Evolutionary conservation across 306 rosid genomes (phyloP), one percentile per base, ranked within the genome.

Genomic region (Canavalia ensiformis): DNA sequence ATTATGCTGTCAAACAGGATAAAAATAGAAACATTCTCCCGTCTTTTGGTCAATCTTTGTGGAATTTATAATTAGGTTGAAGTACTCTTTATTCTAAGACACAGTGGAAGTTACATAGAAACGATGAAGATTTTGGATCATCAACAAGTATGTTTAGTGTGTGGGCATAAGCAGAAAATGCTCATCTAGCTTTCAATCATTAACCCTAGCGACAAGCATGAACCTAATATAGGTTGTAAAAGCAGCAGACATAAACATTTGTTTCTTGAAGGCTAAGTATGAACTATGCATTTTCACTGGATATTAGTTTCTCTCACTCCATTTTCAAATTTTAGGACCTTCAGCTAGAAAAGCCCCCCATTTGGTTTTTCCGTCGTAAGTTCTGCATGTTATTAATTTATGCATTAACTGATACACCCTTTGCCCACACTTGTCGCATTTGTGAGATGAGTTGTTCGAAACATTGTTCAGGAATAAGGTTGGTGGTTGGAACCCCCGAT

Each of bases 381-480:
- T 64, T 77, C 45, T 59, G 75, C 68, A 68, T 81, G 60, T 9
- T 28, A 31, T 50, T 63, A 65, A 31, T 47, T 47, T 30, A 7
- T 41, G n/a, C 59, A 57, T 68, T 47, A 75, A 75, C 60, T 64
- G 54, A 25, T 49, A 18, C 64, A 65, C 31, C 63, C 74, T 30
- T 78, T 31, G 35, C 39, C 52, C 77, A 55, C 59, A 46, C 65
- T 54, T 42, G 31, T 66, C 71, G 41, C 28, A 79, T 72, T 34
- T 52, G 80, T 63, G 80, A 4, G 47, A 75, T 51, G 57, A 64
- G 83, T 41, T 69, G 68, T 57, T 42, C 5, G 30, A 72, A 73
- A 70, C 66, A 10, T 65, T 59, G 79, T 82, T 86, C 84, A 68
- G 88, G 88, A 81, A 85, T 12, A 82, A 74, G 78, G 86, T 88